Evolutionary conservation across 208 protist genomes (phyloP), one percentile per base, ranked within the genome.

Genomic region (Leishmania major): DNA sequence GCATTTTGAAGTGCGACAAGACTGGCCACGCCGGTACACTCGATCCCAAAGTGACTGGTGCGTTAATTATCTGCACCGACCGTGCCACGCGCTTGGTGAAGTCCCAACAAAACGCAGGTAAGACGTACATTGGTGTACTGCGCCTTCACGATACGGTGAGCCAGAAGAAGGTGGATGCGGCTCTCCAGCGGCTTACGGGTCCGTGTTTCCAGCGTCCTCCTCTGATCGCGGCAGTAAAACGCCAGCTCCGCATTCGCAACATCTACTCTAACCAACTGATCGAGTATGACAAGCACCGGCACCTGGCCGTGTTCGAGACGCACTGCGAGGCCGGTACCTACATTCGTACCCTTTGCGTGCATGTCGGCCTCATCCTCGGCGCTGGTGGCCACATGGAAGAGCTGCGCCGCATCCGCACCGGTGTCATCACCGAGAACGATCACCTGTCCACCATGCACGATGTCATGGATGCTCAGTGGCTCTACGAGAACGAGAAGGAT

Each of bases 271-370:
- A 92, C 86, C 98, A 99, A 85, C 91, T 99, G 37, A 91, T 99
- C 66, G 99, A 99, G 89, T 99, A 97, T 87, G 99, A 99, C 86
- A 91, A 94, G 53, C 97, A 99, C 77, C 92, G 97, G 69, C 90
- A 99, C 69, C 90, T 99, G 53, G 99, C 94, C 51, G 93, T 99
- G 17, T 99, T 99, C 89, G 98, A 99, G 92, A 99, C 99, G 51
- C 92, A 93, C 78, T 99, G 99, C 90, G 98, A 99, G 92, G 99
- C 99, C 19, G 99, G 99, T 83, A 99, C 99, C 8, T 99, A 99
- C 89, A 99, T 99, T 84, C 96, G 99, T 89, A 99, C 99, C 11
- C 98, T 99, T 40, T 99, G 99, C 87, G 98, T 99, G 10, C 99
- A 99, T 90, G 87, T 99, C 22, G 99, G 99, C 80, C 91, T 99